Percentiles rank a stretch among this genome's conserved stretches.
Evolutionary conservation across 257 asterid genomes (phyloP).

Genomic region (Petunia secreta): DNA sequence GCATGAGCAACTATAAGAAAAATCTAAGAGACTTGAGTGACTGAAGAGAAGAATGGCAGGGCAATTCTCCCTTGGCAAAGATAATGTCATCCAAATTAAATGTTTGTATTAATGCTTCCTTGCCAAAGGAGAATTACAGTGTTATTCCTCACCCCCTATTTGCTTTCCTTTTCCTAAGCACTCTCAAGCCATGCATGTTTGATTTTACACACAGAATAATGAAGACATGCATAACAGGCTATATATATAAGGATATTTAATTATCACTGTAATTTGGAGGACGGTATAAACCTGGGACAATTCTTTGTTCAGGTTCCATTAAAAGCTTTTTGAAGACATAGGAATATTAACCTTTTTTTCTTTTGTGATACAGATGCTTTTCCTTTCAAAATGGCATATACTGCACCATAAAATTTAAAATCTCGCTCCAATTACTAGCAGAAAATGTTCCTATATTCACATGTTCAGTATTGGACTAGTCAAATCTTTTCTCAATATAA

Average conservation of each 20-base stretch:
- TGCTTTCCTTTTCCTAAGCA: not conserved
- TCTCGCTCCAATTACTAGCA: not conserved
- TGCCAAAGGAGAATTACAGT: conserved; percentile 19
- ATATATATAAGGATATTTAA: too few relatives aligned
- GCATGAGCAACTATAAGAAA: too few relatives aligned
- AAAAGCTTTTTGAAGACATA: not conserved
- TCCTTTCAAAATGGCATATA: too few relatives aligned
- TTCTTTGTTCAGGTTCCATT: not conserved
- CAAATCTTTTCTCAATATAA: too few relatives aligned
- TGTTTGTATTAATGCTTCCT: not conserved
- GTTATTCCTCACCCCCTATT: not conserved
- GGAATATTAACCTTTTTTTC: not conserved
- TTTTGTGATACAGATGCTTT: not conserved
- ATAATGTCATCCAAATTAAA: not conserved
- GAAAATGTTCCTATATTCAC: not conserved
- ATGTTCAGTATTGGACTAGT: not conserved
- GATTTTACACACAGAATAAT: not conserved
- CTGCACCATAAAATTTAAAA: too few relatives aligned
- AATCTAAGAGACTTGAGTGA: too few relatives aligned
- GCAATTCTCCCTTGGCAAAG: conserved; percentile 86
- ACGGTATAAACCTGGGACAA: not conserved
- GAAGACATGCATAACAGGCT: too few relatives aligned
- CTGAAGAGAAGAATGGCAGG: conserved; percentile 51
- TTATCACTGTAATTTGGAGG: too few relatives aligned
- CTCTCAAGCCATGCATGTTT: not conserved